Percentiles rank a stretch among this genome's conserved stretches.
phyloP scores from a whole-genome alignment of 148 eudicot species.

The Vaccinium darrowii region DNA sequence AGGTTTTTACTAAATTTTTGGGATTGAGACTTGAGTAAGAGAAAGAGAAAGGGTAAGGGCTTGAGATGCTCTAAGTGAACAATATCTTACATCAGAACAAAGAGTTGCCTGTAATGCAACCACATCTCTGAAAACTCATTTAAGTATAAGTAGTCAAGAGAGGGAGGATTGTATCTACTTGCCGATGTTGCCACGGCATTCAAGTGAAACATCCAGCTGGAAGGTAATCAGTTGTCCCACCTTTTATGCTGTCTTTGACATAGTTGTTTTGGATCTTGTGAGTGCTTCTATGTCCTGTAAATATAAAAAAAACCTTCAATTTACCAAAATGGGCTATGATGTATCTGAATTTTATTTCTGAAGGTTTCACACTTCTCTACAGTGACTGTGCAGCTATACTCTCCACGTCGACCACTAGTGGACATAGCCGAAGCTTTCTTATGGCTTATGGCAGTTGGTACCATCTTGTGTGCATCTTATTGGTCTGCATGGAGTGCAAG shows the following conservation, averaged over 20 bases:
- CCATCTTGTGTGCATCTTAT: slow-evolving; percentile 79
- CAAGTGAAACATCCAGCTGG: slow-evolving; percentile 2
- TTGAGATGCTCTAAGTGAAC: neutral
- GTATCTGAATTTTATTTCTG: neutral
- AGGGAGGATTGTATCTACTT: neutral
- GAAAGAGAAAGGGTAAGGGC: no score
- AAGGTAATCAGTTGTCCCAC: neutral
- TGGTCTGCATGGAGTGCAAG: slow-evolving; percentile 93
- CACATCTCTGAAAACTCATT: neutral
- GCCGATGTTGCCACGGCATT: neutral
- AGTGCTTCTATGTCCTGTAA: neutral
- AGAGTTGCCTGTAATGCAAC: slow-evolving; percentile 7
- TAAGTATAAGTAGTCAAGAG: slow-evolving; percentile 7
- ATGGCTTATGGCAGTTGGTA: slow-evolving; percentile 86
- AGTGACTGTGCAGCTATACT: slow-evolving; percentile 85
- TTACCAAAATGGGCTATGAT: neutral
- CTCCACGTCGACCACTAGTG: slow-evolving; percentile 65
- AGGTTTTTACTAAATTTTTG: no score
- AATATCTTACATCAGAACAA: slow-evolving; percentile 5
- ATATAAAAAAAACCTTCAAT: neutral
- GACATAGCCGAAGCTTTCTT: slow-evolving; percentile 83
- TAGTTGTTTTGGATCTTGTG: neutral
- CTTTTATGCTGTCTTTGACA: slow-evolving; percentile 3
- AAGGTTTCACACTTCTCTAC: slow-evolving; percentile 21
- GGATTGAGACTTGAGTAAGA: no score